Percentiles rank a stretch among this genome's conserved stretches.
Evolutionary conservation across 2,329 filamentous ascomycete genomes (phyloP).

Genomic region (Elsinoe arachidis): DNA sequence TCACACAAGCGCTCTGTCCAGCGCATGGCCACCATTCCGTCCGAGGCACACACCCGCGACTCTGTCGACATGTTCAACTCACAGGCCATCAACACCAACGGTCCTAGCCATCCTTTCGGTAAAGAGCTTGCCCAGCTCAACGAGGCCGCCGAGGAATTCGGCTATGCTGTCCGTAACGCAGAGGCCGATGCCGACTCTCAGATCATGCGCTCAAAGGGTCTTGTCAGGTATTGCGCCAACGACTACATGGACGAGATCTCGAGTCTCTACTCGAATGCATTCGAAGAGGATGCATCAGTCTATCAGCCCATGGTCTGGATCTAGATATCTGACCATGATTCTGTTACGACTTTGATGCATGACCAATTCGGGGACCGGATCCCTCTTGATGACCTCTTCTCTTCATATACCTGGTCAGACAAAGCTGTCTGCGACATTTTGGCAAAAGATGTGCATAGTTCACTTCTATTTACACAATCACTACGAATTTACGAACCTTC

Average conservation of each 20-base stretch:
- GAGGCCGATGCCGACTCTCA: slow-evolving; percentile 65
- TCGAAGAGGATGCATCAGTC: slow-evolving; percentile 20
- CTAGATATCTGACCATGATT: slow-evolving; percentile 15
- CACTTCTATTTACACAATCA: slow-evolving; percentile 12
- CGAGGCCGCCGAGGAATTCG: slow-evolving; percentile 85
- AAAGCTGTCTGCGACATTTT: slow-evolving; percentile 13
- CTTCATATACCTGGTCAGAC: slow-evolving; percentile 10
- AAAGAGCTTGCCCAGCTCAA: slow-evolving; percentile 85
- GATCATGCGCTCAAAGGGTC: slow-evolving; percentile 58
- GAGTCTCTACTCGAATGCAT: slow-evolving; percentile 49
- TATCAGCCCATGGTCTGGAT: slow-evolving; percentile 20
- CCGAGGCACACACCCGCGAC: slow-evolving; percentile 46
- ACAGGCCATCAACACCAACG: slow-evolving; percentile 23
- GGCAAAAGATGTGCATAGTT: slow-evolving; percentile 10
- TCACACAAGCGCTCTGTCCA: slow-evolving; percentile 58
- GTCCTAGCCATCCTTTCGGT: slow-evolving; percentile 63
- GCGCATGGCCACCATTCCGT: slow-evolving; percentile 31
- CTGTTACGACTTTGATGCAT: slow-evolving; percentile 16
- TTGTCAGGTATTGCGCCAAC: slow-evolving; percentile 65
- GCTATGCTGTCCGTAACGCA: slow-evolving; percentile 48
- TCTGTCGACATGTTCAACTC: slow-evolving; percentile 35
- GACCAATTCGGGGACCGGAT: slow-evolving; percentile 13
- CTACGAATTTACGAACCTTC: slow-evolving; percentile 14
- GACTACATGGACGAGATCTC: slow-evolving; percentile 81
- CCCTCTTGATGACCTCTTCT: slow-evolving; percentile 8